Evolutionary conservation across 352 stramenopile genomes (phyloP).

Genomic region (Peronospora destructor): DNA sequence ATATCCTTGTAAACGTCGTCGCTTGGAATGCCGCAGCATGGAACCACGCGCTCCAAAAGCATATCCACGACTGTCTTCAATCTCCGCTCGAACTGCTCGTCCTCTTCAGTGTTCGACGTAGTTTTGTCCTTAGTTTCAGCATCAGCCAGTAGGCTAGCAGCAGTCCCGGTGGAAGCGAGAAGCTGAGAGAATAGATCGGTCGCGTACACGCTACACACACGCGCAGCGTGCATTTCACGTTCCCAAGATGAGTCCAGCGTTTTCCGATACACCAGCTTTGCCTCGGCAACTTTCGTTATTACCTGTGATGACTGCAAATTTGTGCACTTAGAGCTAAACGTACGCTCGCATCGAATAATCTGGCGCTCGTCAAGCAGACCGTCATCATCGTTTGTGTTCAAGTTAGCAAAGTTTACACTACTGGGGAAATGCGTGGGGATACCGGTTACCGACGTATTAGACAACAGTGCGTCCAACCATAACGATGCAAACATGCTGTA

Average conservation of each 20-base stretch:
- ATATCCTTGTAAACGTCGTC: slow-evolving; percentile 82
- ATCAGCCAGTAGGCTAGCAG: slow-evolving; percentile 11
- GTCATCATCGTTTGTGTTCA: slow-evolving; percentile 6
- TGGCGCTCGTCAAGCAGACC: slow-evolving; percentile 25
- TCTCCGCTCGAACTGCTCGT: slow-evolving; percentile 40
- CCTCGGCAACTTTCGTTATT: slow-evolving; percentile 53
- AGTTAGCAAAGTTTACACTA: slow-evolving; percentile 26
- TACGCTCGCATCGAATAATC: slow-evolving; percentile 63
- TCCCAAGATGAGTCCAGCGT: slow-evolving; percentile 65
- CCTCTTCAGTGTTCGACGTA: slow-evolving; percentile 12
- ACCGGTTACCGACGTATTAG: slow-evolving; percentile 48
- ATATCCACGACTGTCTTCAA: slow-evolving; percentile 57
- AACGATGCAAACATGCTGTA: slow-evolving; percentile 58
- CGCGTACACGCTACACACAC: slow-evolving; percentile 48
- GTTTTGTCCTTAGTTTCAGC: slow-evolving; percentile 1
- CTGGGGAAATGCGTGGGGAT: slow-evolving; percentile 70
- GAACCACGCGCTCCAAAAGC: slow-evolving; percentile 66
- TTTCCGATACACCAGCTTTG: slow-evolving; percentile 57
- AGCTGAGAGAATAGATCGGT: slow-evolving; percentile 50
- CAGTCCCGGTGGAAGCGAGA: slow-evolving; percentile 22
- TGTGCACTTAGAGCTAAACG: slow-evolving; percentile 77
- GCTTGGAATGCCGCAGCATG: slow-evolving; percentile 65
- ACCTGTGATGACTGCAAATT: slow-evolving; percentile 73
- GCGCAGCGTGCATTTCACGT: slow-evolving; percentile 56
- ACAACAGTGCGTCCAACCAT: slow-evolving; percentile 63